phyloP scores from a whole-genome alignment of 208 protist species.

The Acanthamoeba sp. region DNA sequence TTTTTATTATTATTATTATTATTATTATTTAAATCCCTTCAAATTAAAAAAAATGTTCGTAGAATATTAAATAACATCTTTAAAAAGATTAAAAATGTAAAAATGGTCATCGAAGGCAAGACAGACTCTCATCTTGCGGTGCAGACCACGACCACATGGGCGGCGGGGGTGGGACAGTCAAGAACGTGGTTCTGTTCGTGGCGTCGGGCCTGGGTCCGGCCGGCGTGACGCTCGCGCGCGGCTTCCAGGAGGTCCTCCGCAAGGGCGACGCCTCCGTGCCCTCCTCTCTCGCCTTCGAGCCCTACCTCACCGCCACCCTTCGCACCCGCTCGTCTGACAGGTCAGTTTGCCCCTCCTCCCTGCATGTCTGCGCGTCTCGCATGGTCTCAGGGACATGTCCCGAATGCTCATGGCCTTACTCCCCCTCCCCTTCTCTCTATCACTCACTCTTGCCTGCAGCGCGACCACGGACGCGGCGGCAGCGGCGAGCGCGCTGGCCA shows the following conservation, averaged over 20 bases:
- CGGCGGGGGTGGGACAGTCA: neutral
- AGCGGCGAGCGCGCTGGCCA: slow-evolving; percentile 34
- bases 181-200: slow-evolving; percentile 40
- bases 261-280: neutral
- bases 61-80: too few species aligned
- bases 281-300: slow-evolving; percentile 13
- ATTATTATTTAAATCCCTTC: neutral
- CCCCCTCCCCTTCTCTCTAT: neutral
- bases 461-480: neutral
- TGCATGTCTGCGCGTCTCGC: neutral
- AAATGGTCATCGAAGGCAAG: too few species aligned
- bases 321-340: neutral
- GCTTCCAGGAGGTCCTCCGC: slow-evolving; percentile 7
- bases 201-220: slow-evolving; percentile 18
- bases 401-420: neutral
- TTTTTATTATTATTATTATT: neutral
- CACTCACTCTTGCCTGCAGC: neutral
- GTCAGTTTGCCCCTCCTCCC: neutral
- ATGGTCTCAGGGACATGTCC: too few species aligned
- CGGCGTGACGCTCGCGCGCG: slow-evolving; percentile 4
- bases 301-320: slow-evolving; percentile 38
- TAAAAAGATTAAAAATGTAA: too few species aligned
- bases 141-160: neutral
- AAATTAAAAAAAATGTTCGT: neutral
- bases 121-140: neutral